phyloP scores from a whole-genome alignment of 495 filamentous ascomycete species.

The Podospora sp. region DNA sequence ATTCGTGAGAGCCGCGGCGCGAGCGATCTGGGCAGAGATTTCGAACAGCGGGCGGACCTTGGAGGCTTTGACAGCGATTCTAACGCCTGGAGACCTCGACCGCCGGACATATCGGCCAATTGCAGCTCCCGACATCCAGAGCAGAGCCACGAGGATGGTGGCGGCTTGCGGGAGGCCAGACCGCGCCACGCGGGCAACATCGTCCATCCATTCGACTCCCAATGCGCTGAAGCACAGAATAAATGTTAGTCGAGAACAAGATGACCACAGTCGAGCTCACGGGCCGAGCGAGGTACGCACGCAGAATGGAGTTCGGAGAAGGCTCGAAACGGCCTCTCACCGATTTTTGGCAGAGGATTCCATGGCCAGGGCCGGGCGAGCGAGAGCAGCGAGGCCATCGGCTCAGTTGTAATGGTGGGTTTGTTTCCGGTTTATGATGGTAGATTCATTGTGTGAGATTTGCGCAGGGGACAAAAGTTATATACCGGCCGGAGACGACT shows the following conservation, averaged over 20 bases:
- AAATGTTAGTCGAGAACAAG: background rate
- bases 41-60: constrained; percentile 37
- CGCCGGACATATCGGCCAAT: background rate
- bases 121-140: constrained; percentile 5
- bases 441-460: background rate
- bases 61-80: constrained; percentile 24
- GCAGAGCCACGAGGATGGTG: constrained; percentile 8
- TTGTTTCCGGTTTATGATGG: background rate
- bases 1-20: constrained; percentile 36
- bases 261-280: background rate
- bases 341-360: background rate
- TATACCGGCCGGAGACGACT: background rate
- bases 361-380: background rate
- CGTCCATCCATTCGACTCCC: constrained; percentile 17
- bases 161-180: constrained; percentile 16
- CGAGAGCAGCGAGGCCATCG: background rate
- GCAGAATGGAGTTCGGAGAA: background rate
- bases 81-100: background rate
- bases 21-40: constrained; percentile 36
- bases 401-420: background rate
- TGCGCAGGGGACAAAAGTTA: background rate
- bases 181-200: constrained; percentile 9
- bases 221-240: background rate
- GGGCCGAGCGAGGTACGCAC: background rate
- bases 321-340: background rate